Evolutionary conservation across 2,329 filamentous ascomycete genomes (phyloP).

Genomic region (Ceratocystis lukuohia): DNA sequence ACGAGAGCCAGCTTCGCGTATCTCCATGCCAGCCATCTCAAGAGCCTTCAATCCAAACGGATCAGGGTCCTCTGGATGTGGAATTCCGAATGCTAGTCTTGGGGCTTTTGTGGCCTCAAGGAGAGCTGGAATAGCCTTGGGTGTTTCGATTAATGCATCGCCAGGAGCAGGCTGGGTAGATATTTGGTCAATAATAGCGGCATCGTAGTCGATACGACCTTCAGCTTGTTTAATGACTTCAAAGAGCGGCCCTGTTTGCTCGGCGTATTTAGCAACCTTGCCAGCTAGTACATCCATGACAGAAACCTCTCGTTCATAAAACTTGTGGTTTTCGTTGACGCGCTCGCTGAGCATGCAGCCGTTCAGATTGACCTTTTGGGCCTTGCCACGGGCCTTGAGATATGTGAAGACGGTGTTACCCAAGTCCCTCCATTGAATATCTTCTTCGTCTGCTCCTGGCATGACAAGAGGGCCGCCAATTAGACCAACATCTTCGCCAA

Average conservation of each 20-base stretch:
- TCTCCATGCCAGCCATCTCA: constrained; percentile 80
- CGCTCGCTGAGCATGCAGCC: constrained; percentile 45
- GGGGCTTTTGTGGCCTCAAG: constrained; percentile 25
- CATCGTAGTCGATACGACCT: constrained; percentile 64
- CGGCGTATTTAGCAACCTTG: constrained; percentile 40
- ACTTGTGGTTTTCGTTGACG: constrained; percentile 46
- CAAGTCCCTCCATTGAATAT: constrained; percentile 39
- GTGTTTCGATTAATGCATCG: constrained; percentile 48
- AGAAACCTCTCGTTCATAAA: constrained; percentile 38
- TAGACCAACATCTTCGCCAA: constrained; percentile 69
- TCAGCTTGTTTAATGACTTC: constrained; percentile 83
- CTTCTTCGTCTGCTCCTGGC: constrained; percentile 38
- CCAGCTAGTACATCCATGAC: constrained; percentile 46
- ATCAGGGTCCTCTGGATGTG: constrained; percentile 69
- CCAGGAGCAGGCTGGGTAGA: constrained; percentile 58
- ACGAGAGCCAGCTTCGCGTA: constrained; percentile 69
- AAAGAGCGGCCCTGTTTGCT: constrained; percentile 48
- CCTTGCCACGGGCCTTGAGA: constrained; percentile 43
- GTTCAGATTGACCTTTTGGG: constrained; percentile 41
- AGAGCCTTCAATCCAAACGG: constrained; percentile 82
- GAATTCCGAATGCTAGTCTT: constrained; percentile 57
- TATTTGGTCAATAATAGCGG: constrained; percentile 48
- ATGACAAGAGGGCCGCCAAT: constrained; percentile 59
- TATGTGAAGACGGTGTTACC: constrained; percentile 45
- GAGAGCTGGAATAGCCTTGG: constrained; percentile 27